phyloP scores from a whole-genome alignment of 2,329 filamentous ascomycete species.

The Metarhizium sp. region DNA sequence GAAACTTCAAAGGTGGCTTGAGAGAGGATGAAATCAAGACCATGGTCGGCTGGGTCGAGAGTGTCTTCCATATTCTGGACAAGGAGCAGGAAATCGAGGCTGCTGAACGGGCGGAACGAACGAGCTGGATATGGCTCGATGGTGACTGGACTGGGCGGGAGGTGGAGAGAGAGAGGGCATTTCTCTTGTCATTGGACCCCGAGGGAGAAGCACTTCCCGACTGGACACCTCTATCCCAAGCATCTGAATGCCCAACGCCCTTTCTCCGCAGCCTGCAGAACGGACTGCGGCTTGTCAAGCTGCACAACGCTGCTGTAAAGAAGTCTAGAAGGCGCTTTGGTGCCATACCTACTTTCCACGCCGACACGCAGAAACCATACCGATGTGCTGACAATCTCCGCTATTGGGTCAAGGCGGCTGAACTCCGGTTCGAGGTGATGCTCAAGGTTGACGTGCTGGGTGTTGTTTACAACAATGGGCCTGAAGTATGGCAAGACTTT shows the following conservation, averaged over 20 bases:
- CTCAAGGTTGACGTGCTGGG: slow-evolving; percentile 79
- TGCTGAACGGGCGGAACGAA: slow-evolving; percentile 59
- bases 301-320: slow-evolving; percentile 83
- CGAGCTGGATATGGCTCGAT: slow-evolving; percentile 71
- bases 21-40: slow-evolving; percentile 66
- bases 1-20: slow-evolving; percentile 78
- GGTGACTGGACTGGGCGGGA: slow-evolving; percentile 70
- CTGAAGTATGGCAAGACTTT: slow-evolving; percentile 68
- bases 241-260: slow-evolving; percentile 50
- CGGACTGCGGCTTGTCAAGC: slow-evolving; percentile 69
- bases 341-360: slow-evolving; percentile 79
- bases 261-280: slow-evolving; percentile 69
- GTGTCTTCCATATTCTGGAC: slow-evolving; percentile 67
- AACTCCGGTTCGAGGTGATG: slow-evolving; percentile 84
- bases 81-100: slow-evolving; percentile 71
- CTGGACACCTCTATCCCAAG: slow-evolving; percentile 46
- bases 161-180: slow-evolving; percentile 69
- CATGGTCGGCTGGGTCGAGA: slow-evolving; percentile 70
- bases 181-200: slow-evolving; percentile 66
- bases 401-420: slow-evolving; percentile 93
- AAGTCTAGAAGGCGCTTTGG: slow-evolving; percentile 83
- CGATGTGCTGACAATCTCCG: slow-evolving; percentile 86
- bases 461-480: slow-evolving; percentile 66
- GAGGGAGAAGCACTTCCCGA: slow-evolving; percentile 51
- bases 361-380: slow-evolving; percentile 92